These are phyloP conservation scores for Fusarium sp. DNA, from an alignment of 2,329 filamentous ascomycete genomes.

Conservation along the genomic window DNA sequence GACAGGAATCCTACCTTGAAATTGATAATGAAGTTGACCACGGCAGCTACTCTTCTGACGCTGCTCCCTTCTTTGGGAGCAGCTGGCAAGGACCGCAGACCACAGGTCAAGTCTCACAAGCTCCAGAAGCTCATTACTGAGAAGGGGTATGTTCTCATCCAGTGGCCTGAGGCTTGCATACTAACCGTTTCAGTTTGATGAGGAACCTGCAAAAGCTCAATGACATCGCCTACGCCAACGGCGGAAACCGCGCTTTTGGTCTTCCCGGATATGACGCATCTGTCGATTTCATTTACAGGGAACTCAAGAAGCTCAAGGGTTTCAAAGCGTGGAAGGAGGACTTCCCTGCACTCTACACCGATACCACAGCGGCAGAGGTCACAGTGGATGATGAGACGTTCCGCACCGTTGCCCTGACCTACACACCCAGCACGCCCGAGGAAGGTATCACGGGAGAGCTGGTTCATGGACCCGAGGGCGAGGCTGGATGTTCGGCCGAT, in stretches of 20 bases:
- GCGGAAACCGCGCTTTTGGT: conserved; percentile 49
- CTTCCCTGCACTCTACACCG: conserved; percentile 45
- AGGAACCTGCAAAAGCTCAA: conserved; percentile 44
- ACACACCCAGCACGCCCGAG: conserved; percentile 47
- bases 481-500: conserved; percentile 38
- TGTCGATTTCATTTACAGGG: conserved; percentile 46
- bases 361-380: conserved; percentile 39
- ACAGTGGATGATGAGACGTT: conserved; percentile 42
- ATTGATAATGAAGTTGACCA: conserved; percentile 36
- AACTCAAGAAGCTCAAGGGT: conserved; percentile 44
- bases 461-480: conserved; percentile 44
- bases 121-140: conserved; percentile 42
- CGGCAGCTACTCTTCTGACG: conserved; percentile 42
- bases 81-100: conserved; percentile 36
- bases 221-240: conserved; percentile 48
- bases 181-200: conserved; percentile 34
- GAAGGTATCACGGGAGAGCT: conserved; percentile 46
- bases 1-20: neutral
- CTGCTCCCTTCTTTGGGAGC: conserved; percentile 32
- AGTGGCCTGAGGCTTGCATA: rapidly evolving
- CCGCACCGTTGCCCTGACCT: conserved; percentile 46
- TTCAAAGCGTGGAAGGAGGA: conserved; percentile 48
- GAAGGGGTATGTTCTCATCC: conserved; percentile 20
- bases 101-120: conserved; percentile 36
- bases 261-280: conserved; percentile 51